phyloP scores from a whole-genome alignment of 495 filamentous ascomycete genomes.

The Rusavskia elegans region DNA sequence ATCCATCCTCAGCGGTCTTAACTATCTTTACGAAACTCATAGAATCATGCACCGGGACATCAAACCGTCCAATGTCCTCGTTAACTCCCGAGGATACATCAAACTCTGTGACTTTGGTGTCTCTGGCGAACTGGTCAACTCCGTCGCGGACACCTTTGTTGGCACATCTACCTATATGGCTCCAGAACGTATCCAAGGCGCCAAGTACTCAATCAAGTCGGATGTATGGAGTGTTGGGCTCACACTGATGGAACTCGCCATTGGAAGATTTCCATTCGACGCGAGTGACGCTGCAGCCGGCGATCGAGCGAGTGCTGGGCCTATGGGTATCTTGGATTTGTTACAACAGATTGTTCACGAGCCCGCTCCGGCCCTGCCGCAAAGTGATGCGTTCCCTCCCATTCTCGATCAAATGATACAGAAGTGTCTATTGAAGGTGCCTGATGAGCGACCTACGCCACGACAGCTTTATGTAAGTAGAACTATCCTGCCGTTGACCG shows the following conservation, averaged over 20 bases:
- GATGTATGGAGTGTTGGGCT: conserved; percentile 99
- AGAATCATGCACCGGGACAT: conserved; percentile 98
- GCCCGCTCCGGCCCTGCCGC: conserved; percentile 78
- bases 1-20: conserved; percentile 83
- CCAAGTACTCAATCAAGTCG: conserved; percentile 92
- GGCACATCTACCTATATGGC: conserved; percentile 99
- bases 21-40: conserved; percentile 85
- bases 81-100: conserved; percentile 86
- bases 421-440: conserved; percentile 80
- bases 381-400: conserved; percentile 89
- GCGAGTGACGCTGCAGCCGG: conserved; percentile 58
- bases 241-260: conserved; percentile 88
- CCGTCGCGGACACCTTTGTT: conserved; percentile 93
- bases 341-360: conserved; percentile 97
- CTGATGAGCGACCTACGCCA: conserved; percentile 77
- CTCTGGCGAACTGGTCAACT: conserved; percentile 89
- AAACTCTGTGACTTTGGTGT: conserved; percentile 98
- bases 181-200: conserved; percentile 89
- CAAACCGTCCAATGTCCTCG: conserved; percentile 92
- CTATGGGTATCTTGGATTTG: conserved; percentile 89
- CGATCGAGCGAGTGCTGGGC: conserved; percentile 50
- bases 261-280: conserved; percentile 90
- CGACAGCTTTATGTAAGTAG: conserved; percentile 52
- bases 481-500: neutral
- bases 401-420: conserved; percentile 94